Evolutionary conservation across 345 rosid genomes (phyloP).

Genomic region (Iberis pinnata): DNA sequence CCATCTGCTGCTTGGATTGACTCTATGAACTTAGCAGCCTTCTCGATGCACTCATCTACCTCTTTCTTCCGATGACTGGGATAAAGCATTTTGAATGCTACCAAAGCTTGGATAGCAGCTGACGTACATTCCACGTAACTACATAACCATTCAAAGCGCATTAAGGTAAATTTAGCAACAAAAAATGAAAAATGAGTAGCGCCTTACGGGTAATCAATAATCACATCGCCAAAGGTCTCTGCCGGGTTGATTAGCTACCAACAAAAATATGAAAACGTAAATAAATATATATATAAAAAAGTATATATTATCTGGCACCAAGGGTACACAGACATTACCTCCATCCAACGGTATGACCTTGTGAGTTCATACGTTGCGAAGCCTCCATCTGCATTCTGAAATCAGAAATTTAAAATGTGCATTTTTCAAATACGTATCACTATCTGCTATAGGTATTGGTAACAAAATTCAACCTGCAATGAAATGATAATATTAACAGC

Average conservation of each 20-base stretch:
- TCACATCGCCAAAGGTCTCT: conserved; percentile 97
- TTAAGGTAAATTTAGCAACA: conserved; percentile 12
- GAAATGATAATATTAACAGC: conserved; percentile 87
- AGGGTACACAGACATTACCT: conserved; percentile 42
- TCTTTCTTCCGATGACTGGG: conserved; percentile 77
- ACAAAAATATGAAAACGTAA: conserved; percentile 15
- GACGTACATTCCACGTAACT: conserved; percentile 95
- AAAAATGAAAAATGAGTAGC: not conserved
- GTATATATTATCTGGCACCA: not conserved
- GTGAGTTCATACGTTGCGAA: conserved; percentile 89
- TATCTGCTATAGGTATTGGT: conserved; percentile 16
- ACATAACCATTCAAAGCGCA: conserved; percentile 21
- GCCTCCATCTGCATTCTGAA: conserved; percentile 77
- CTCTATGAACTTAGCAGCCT: conserved; percentile 59
- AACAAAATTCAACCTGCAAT: conserved; percentile 52
- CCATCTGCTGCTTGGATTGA: conserved; percentile 72
- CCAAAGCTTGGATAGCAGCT: conserved; percentile 83
- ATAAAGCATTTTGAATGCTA: conserved; percentile 52
- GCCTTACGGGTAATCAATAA: conserved; percentile 93
- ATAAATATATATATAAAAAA: not conserved
- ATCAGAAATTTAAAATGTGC: no score
- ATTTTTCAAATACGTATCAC: no score
- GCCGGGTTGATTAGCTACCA: conserved; percentile 87
- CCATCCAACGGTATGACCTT: conserved; percentile 85
- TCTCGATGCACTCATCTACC: conserved; percentile 62